Percentiles rank a stretch among this genome's conserved stretches.
These are phyloP conservation scores for Penicillium sp. DNA, from an alignment of 2,329 filamentous ascomycete species.

Conservation along the genomic window DNA sequence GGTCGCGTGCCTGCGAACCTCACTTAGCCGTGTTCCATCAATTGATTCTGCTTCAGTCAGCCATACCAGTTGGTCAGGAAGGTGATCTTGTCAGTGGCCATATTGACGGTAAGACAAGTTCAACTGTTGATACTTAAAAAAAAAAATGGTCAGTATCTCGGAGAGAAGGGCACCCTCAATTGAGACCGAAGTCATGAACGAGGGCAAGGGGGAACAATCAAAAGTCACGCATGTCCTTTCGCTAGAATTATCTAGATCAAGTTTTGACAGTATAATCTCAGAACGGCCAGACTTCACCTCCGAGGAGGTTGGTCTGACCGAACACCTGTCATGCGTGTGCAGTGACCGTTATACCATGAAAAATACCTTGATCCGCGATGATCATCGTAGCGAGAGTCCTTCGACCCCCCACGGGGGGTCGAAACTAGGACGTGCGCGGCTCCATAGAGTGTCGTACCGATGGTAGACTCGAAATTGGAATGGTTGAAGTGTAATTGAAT, in stretches of 20 bases:
- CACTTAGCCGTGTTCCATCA: slow-evolving; percentile 27
- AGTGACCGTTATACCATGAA: slow-evolving; percentile 40
- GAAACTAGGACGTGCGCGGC: slow-evolving; percentile 27
- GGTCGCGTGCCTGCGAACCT: slow-evolving; percentile 66
- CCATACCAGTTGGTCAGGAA: slow-evolving; percentile 79
- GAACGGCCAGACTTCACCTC: slow-evolving; percentile 44
- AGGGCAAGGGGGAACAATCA: slow-evolving; percentile 35
- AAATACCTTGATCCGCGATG: slow-evolving; percentile 45
- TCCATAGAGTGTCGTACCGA: slow-evolving; percentile 35
- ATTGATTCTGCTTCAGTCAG: not conserved
- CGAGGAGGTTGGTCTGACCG: slow-evolving; percentile 17
- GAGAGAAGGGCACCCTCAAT: slow-evolving; percentile 12
- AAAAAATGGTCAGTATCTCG: slow-evolving; percentile 31
- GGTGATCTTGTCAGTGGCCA: slow-evolving; percentile 82
- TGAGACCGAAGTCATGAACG: slow-evolving; percentile 8
- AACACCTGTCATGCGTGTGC: slow-evolving; percentile 47
- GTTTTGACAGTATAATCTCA: slow-evolving; percentile 78
- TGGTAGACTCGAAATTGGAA: slow-evolving; percentile 7
- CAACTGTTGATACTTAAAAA: slow-evolving; percentile 27
- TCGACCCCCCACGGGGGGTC: not conserved
- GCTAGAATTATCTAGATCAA: slow-evolving; percentile 87
- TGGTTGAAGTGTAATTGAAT: not conserved
- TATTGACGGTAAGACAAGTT: slow-evolving; percentile 47
- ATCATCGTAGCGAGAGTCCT: slow-evolving; percentile 28
- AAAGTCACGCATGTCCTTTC: slow-evolving; percentile 80